Evolutionary conservation across 2,329 filamentous ascomycete species (phyloP).

Genomic region (Fusarium sp.): DNA sequence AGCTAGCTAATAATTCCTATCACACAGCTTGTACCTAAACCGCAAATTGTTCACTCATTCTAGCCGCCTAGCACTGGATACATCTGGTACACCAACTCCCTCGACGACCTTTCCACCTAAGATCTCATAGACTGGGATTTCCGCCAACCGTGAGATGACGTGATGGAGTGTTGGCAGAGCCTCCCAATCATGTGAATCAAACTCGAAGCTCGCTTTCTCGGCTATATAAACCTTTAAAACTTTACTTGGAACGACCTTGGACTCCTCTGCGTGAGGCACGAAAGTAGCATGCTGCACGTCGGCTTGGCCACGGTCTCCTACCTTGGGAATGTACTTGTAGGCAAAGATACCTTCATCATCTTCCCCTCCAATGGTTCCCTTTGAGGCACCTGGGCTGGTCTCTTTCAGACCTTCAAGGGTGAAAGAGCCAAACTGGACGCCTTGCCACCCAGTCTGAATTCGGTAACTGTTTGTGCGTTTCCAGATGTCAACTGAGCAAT

Average conservation of each 20-base stretch:
- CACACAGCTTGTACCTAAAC: no score
- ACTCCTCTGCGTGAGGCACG: neutral
- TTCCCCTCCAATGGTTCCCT: neutral
- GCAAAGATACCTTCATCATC: conserved; percentile 3
- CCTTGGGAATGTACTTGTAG: conserved; percentile 2
- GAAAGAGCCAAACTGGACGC: neutral
- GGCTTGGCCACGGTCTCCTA: neutral
- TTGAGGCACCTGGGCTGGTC: neutral
- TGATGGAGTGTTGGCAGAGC: neutral
- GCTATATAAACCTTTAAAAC: neutral
- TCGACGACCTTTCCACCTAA: neutral
- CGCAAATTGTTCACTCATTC: neutral
- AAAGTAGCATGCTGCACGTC: conserved; percentile 9
- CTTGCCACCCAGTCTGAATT: conserved; percentile 5
- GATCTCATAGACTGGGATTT: neutral
- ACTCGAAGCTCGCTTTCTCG: neutral
- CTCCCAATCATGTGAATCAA: conserved; percentile 5
- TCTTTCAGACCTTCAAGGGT: neutral
- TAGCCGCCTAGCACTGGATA: neutral
- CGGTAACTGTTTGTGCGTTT: neutral
- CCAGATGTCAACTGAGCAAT: conserved; percentile 5
- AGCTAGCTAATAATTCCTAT: no score
- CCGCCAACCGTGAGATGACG: neutral
- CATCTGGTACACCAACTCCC: neutral
- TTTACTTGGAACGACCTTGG: neutral